A percentile compares a stretch with the other conserved stretches of the same genome.
Evolutionary conservation across 1,284 basidiomycete genomes (phyloP).

Genomic region (Fereydounia khargensis): DNA sequence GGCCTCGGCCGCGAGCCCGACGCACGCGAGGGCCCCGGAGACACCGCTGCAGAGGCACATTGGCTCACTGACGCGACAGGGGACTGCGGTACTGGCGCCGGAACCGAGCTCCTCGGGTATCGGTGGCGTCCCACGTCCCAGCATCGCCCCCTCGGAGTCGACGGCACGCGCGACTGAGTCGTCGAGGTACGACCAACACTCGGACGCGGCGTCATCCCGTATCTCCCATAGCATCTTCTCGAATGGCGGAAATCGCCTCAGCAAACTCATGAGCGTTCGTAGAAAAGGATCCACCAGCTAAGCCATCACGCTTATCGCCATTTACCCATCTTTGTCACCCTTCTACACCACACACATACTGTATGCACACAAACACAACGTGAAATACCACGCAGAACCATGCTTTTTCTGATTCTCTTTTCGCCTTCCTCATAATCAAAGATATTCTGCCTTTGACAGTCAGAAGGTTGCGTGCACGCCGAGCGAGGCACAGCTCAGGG

Average conservation of each 20-base stretch:
- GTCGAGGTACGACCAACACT: no score
- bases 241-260: conserved; percentile 10
- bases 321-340: no score
- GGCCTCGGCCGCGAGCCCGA: background rate
- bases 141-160: background rate
- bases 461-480: no score
- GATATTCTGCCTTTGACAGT: no score
- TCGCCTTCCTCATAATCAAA: no score
- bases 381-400: no score
- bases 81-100: conserved; percentile 1
- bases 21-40: conserved; percentile 3
- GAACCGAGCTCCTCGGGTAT: background rate
- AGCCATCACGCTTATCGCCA: no score
- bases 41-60: conserved; percentile 40
- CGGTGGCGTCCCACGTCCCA: background rate
- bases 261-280: conserved; percentile 25
- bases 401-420: no score
- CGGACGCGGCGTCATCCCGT: conserved; percentile 1
- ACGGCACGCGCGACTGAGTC: background rate
- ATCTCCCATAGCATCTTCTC: background rate
- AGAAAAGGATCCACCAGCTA: background rate
- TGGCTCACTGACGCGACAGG: conserved; percentile 18
- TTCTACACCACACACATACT: no score
- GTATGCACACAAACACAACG: no score
- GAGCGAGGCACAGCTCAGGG: no score